Evolutionary conservation across 768 basidiomycete species (phyloP).

Genomic region (Hericium alpestre): DNA sequence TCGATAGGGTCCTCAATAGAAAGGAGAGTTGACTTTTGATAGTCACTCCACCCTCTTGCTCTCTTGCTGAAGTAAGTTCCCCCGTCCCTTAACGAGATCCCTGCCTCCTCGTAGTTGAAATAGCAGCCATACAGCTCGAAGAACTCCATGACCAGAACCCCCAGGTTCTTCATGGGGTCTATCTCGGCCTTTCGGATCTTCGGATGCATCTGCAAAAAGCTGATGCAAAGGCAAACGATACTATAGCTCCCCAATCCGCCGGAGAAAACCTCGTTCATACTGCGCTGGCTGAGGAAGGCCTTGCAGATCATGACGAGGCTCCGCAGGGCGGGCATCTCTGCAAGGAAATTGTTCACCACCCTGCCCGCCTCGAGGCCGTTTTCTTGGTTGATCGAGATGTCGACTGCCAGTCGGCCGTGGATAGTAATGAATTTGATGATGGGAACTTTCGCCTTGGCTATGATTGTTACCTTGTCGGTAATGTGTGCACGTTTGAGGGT

Average conservation of each 20-base stretch:
- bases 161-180: slow-evolving; percentile 77
- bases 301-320: slow-evolving; percentile 84
- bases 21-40: slow-evolving; percentile 44
- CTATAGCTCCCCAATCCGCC: slow-evolving; percentile 93
- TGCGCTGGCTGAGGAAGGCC: slow-evolving; percentile 77
- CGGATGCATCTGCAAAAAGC: slow-evolving; percentile 96
- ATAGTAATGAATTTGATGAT: slow-evolving; percentile 91
- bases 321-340: slow-evolving; percentile 67
- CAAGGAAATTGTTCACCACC: slow-evolving; percentile 73
- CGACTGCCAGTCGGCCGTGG: slow-evolving; percentile 76
- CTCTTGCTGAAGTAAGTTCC: slow-evolving; percentile 84
- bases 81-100: slow-evolving; percentile 79
- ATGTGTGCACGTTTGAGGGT: slow-evolving; percentile 65
- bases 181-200: slow-evolving; percentile 85
- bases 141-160: slow-evolving; percentile 92
- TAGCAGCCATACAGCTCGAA: slow-evolving; percentile 89
- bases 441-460: slow-evolving; percentile 89
- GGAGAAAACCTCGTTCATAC: slow-evolving; percentile 97
- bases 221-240: slow-evolving; percentile 86
- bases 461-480: slow-evolving; percentile 74
- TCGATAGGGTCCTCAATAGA: slow-evolving; percentile 94
- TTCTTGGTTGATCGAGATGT: slow-evolving; percentile 87
- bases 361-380: slow-evolving; percentile 73
- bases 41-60: slow-evolving; percentile 72
- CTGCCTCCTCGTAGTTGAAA: slow-evolving; percentile 87